These are phyloP conservation scores for Aureobasidium sp. DNA, from an alignment of 2,329 filamentous ascomycete species.

Conservation along the genomic window DNA sequence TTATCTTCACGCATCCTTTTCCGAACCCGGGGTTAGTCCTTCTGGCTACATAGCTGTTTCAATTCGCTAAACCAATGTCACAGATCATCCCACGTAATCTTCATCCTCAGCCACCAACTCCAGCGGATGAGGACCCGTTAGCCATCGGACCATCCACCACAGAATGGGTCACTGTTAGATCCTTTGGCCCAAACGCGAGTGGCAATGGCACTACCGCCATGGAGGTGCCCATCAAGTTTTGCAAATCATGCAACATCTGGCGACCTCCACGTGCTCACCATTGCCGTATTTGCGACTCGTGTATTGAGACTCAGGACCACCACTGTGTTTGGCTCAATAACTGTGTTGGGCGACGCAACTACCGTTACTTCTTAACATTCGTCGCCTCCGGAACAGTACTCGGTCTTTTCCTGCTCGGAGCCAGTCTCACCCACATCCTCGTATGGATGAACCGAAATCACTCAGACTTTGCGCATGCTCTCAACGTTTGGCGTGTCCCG, in stretches of 20 bases:
- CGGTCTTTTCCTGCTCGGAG: constrained; percentile 66
- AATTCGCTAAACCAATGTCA: background rate
- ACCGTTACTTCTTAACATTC: constrained; percentile 95
- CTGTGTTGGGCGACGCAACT: constrained; percentile 92
- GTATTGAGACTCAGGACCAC: constrained; percentile 93
- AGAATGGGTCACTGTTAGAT: constrained; percentile 78
- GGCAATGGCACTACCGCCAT: constrained; percentile 57
- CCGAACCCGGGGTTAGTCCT: constrained; percentile 79
- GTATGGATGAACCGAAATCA: constrained; percentile 59
- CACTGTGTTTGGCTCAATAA: constrained; percentile 99
- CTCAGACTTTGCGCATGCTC: constrained; percentile 61
- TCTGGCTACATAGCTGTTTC: background rate
- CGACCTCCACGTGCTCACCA: constrained; percentile 91
- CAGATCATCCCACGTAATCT: constrained; percentile 89
- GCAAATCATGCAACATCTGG: constrained; percentile 97
- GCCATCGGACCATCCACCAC: constrained; percentile 77
- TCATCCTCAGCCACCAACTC: constrained; percentile 73
- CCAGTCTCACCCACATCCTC: constrained; percentile 73
- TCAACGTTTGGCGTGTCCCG: constrained; percentile 65
- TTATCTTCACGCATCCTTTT: constrained; percentile 84
- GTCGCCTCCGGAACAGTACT: constrained; percentile 73
- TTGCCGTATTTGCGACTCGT: constrained; percentile 94
- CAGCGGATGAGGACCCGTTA: constrained; percentile 72
- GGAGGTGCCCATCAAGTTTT: constrained; percentile 98
- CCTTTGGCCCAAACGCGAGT: constrained; percentile 56